These are phyloP conservation scores for Saccharomycopsis sp. DNA, from an alignment of 805 yeast species.

Conservation along the genomic window DNA sequence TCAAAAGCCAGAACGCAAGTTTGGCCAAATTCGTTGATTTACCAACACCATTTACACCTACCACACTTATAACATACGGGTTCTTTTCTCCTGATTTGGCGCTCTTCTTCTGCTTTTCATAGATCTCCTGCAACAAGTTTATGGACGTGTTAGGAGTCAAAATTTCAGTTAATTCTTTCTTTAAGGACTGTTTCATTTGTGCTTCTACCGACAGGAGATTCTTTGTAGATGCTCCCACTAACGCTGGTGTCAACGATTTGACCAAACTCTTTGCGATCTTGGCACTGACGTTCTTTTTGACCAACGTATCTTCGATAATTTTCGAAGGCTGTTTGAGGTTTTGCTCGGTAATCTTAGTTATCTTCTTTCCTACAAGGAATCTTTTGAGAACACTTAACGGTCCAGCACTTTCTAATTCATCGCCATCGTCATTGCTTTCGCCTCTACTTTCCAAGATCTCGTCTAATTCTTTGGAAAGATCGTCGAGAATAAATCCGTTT, in stretches of 20 bases:
- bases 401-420: slow-evolving; percentile 23
- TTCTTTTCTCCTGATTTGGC: slow-evolving; percentile 29
- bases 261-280: slow-evolving; percentile 74
- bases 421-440: neutral
- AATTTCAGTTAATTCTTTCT: slow-evolving; percentile 60
- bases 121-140: slow-evolving; percentile 78
- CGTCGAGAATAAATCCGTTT: slow-evolving; percentile 17
- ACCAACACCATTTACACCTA: slow-evolving; percentile 98
- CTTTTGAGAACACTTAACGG: slow-evolving; percentile 56
- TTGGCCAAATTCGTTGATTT: slow-evolving; percentile 93
- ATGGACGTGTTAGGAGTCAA: slow-evolving; percentile 89
- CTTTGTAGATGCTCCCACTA: slow-evolving; percentile 67
- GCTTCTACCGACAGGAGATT: slow-evolving; percentile 67
- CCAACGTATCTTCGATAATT: slow-evolving; percentile 66
- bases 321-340: slow-evolving; percentile 62
- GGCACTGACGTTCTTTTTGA: slow-evolving; percentile 86
- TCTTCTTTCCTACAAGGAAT: slow-evolving; percentile 55
- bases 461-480: slow-evolving; percentile 18
- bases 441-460: slow-evolving; percentile 11
- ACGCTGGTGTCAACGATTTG: slow-evolving; percentile 58
- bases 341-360: slow-evolving; percentile 42
- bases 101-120: slow-evolving; percentile 31
- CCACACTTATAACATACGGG: slow-evolving; percentile 94
- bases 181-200: slow-evolving; percentile 61
- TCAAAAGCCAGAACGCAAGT: slow-evolving; percentile 90